phyloP scores from a whole-genome alignment of 2,329 filamentous ascomycete species.

The Monilinia aucupariae region DNA sequence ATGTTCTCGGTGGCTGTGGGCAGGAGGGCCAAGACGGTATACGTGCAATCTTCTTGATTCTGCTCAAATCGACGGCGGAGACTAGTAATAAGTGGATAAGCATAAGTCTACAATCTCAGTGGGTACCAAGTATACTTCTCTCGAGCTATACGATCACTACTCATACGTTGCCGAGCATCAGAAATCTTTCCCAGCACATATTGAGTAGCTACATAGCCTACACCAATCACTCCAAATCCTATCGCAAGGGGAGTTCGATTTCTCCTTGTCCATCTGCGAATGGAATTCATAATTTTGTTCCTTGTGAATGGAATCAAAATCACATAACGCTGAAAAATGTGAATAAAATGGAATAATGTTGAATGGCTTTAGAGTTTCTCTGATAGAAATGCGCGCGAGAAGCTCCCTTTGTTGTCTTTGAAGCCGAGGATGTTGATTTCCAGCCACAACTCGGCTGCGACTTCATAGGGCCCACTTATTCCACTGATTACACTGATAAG shows the following conservation, averaged over 20 bases:
- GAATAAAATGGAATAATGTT: conserved; percentile 1
- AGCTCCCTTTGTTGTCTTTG: conserved; percentile 14
- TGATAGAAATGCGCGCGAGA: neutral
- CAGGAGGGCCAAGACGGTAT: conserved; percentile 91
- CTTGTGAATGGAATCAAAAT: conserved; percentile 12
- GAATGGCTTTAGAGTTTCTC: neutral
- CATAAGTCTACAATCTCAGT: conserved; percentile 11
- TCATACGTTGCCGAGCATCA: conserved; percentile 93
- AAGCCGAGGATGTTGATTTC: conserved; percentile 11
- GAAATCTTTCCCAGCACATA: conserved; percentile 89
- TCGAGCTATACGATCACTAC: conserved; percentile 88
- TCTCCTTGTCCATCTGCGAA: conserved; percentile 84
- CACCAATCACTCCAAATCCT: conserved; percentile 79
- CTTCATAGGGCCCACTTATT: neutral
- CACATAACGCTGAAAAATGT: conserved; percentile 23
- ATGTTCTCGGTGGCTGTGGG: conserved; percentile 89
- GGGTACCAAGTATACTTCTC: conserved; percentile 69
- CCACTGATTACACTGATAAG: conserved; percentile 11
- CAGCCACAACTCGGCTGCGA: conserved; percentile 14
- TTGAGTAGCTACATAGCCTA: conserved; percentile 85
- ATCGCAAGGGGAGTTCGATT: conserved; percentile 88
- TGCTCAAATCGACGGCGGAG: conserved; percentile 94
- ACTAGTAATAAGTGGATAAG: conserved; percentile 43
- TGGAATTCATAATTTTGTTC: conserved; percentile 51
- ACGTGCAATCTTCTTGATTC: conserved; percentile 98